Percentiles rank a stretch among this genome's conserved stretches.
These are phyloP conservation scores for Lentinula sp. DNA, from an alignment of 768 basidiomycete genomes.

Conservation along the genomic window DNA sequence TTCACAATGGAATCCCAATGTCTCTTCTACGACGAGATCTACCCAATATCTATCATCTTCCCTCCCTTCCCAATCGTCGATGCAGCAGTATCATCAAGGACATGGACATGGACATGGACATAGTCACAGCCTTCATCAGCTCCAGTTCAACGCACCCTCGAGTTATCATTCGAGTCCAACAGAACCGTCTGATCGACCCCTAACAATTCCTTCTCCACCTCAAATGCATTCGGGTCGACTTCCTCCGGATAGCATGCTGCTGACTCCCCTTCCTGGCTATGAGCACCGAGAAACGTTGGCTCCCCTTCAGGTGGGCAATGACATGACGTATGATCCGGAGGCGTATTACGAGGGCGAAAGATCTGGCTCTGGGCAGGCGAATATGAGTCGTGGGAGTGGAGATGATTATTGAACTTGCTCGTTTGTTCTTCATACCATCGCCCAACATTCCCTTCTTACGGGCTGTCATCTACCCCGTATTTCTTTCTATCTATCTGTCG, in stretches of 20 bases:
- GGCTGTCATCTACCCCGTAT: neutral
- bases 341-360: conserved; percentile 32
- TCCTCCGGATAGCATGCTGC: conserved; percentile 58
- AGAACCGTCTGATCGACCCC: conserved; percentile 4
- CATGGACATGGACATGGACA: conserved; percentile 21
- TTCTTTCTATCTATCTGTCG: neutral
- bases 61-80: neutral
- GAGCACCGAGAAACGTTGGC: conserved; percentile 17
- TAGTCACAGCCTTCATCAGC: conserved; percentile 20
- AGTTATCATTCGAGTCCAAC: conserved; percentile 2
- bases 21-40: conserved; percentile 19
- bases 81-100: conserved; percentile 15
- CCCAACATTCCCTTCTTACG: neutral
- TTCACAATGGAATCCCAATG: conserved; percentile 25
- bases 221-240: conserved; percentile 32
- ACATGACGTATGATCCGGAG: conserved; percentile 13
- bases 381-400: conserved; percentile 23
- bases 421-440: neutral
- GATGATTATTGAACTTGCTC: conserved; percentile 20
- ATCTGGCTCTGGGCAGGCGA: conserved; percentile 35
- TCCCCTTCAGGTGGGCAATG: conserved; percentile 9
- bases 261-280: conserved; percentile 66
- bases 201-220: conserved; percentile 7
- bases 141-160: conserved; percentile 5
- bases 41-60: conserved; percentile 10